These are phyloP conservation scores for Mucor piriformis DNA, from an alignment of 371 early-diverging fungal genomes.

Conservation along the genomic window DNA sequence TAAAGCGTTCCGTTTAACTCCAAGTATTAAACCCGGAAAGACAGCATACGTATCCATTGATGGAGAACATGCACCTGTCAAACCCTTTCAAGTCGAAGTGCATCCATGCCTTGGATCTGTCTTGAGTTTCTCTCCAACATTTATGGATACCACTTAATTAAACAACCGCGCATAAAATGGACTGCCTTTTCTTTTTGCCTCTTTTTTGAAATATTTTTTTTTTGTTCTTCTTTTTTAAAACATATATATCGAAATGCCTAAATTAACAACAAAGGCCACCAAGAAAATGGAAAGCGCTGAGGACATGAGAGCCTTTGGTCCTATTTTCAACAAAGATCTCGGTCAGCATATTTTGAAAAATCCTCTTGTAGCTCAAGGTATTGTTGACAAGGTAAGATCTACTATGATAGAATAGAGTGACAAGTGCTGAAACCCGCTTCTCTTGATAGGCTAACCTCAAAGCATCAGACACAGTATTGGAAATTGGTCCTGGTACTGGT, in stretches of 20 bases:
- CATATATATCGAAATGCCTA: slow-evolving; percentile 34
- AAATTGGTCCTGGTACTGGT: slow-evolving; percentile 99
- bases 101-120: slow-evolving; percentile 53
- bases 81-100: slow-evolving; percentile 62
- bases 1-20: slow-evolving; percentile 58
- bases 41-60: slow-evolving; percentile 59
- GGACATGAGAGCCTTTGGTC: slow-evolving; percentile 68
- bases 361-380: slow-evolving; percentile 96
- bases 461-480: slow-evolving; percentile 95
- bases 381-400: slow-evolving; percentile 90
- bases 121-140: slow-evolving; percentile 3
- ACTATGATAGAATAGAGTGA: not conserved
- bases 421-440: not conserved
- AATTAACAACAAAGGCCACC: slow-evolving; percentile 46
- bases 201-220: slow-evolving; percentile 2
- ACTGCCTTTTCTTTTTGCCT: slow-evolving; percentile 9
- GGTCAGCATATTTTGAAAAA: slow-evolving; percentile 99
- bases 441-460: slow-evolving; percentile 79
- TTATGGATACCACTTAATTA: slow-evolving; percentile 2
- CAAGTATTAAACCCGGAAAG: slow-evolving; percentile 33
- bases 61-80: slow-evolving; percentile 60
- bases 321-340: slow-evolving; percentile 97
- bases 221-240: not conserved
- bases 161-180: not conserved
- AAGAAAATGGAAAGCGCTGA: slow-evolving; percentile 28